These are phyloP conservation scores for Adiantum capillusveneris DNA, from an alignment of 75 land plant species.

Conservation along the genomic window DNA sequence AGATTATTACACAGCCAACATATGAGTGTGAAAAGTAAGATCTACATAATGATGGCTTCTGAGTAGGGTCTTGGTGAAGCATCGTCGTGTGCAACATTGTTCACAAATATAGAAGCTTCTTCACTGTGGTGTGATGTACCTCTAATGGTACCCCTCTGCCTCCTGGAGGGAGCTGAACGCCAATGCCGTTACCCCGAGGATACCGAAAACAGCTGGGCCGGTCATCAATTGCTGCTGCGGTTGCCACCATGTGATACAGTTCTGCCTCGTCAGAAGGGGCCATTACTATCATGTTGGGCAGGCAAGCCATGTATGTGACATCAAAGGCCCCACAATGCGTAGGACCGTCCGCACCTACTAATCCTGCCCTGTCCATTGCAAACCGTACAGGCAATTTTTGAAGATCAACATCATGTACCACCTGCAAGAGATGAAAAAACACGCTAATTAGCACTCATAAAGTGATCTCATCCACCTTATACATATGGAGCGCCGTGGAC, in stretches of 20 bases:
- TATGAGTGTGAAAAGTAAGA: too few relatives aligned
- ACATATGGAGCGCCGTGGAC: too few relatives aligned
- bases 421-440: conserved; percentile 42
- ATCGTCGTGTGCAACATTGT: too few relatives aligned
- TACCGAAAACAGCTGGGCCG: conserved; percentile 71
- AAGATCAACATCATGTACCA: conserved; percentile 73
- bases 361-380: conserved; percentile 68
- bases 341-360: conserved; percentile 86
- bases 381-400: conserved; percentile 70
- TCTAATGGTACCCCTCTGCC: conserved; percentile 48
- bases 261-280: conserved; percentile 79
- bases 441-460: too few relatives aligned
- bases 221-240: conserved; percentile 67
- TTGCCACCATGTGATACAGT: conserved; percentile 69
- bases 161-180: conserved; percentile 15
- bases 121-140: too few relatives aligned
- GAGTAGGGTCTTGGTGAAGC: too few relatives aligned
- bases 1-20: too few relatives aligned
- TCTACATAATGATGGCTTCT: too few relatives aligned
- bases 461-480: too few relatives aligned
- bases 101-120: too few relatives aligned
- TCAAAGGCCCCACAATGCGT: conserved; percentile 75
- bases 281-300: conserved; percentile 92
- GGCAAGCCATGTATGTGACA: conserved; percentile 74
- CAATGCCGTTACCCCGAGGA: conserved; percentile 55